These are phyloP conservation scores for Calonectria leucothoes DNA, from an alignment of 2,329 filamentous ascomycete genomes.

Conservation along the genomic window DNA sequence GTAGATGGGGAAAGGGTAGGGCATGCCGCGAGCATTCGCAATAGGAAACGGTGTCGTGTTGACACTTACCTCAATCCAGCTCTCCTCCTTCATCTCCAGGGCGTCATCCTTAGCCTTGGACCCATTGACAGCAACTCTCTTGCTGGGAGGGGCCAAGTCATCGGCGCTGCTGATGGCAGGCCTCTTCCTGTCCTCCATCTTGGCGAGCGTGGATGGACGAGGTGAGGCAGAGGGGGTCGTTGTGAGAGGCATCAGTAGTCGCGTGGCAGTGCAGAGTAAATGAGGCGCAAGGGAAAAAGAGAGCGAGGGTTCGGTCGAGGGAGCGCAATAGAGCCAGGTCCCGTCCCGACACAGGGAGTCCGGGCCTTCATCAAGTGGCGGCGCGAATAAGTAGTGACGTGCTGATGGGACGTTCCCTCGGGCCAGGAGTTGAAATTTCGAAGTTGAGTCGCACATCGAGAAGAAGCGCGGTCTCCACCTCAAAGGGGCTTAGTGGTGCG, in stretches of 20 bases:
- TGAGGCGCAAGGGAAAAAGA: slow-evolving; percentile 51
- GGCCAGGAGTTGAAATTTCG: slow-evolving; percentile 58
- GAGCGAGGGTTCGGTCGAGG: slow-evolving; percentile 43
- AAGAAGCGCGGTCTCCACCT: slow-evolving; percentile 50
- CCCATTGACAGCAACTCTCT: slow-evolving; percentile 92
- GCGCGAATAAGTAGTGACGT: slow-evolving; percentile 46
- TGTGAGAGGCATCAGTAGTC: slow-evolving; percentile 87
- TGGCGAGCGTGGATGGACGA: slow-evolving; percentile 85
- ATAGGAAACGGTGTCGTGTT: slow-evolving; percentile 45
- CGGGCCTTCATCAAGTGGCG: slow-evolving; percentile 50
- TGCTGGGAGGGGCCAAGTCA: slow-evolving; percentile 88
- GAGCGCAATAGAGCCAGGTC: slow-evolving; percentile 48
- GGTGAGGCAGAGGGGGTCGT: slow-evolving; percentile 76
- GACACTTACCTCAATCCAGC: slow-evolving; percentile 75
- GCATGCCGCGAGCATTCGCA: slow-evolving; percentile 26
- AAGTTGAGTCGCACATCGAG: slow-evolving; percentile 56
- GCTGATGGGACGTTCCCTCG: slow-evolving; percentile 49
- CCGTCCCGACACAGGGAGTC: slow-evolving; percentile 47
- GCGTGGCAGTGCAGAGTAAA: slow-evolving; percentile 50
- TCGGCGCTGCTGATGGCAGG: slow-evolving; percentile 83
- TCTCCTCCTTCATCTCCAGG: slow-evolving; percentile 68
- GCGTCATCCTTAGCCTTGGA: slow-evolving; percentile 67
- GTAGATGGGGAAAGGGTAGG: slow-evolving; percentile 18
- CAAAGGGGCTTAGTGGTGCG: slow-evolving; percentile 49
- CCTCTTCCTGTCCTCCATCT: slow-evolving; percentile 99